Evolutionary conservation across 1,284 basidiomycete genomes (phyloP).

Genomic region (Retiboletus flavoniger): DNA sequence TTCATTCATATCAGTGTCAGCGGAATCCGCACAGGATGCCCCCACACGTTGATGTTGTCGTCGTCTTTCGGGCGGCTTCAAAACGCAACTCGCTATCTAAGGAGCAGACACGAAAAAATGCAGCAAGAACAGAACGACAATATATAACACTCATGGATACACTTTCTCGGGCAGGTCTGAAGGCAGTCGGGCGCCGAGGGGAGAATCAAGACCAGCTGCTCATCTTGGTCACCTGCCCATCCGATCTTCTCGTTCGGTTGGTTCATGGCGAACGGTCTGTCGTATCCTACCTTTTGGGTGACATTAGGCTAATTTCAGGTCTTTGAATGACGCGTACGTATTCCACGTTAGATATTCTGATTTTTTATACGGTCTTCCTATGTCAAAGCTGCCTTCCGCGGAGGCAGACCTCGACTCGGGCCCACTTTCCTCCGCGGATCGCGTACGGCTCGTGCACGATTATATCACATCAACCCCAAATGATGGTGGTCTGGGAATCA

Average conservation of each 20-base stretch:
- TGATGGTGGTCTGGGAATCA: slow-evolving; percentile 80
- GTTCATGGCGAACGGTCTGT: slow-evolving; percentile 75
- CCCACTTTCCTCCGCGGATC: slow-evolving; percentile 65
- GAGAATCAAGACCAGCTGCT: slow-evolving; percentile 76
- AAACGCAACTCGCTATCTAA: slow-evolving; percentile 50
- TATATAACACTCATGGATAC: slow-evolving; percentile 64
- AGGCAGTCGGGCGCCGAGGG: slow-evolving; percentile 70
- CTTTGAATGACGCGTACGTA: neutral
- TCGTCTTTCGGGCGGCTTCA: slow-evolving; percentile 62
- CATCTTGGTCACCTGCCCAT: slow-evolving; percentile 75
- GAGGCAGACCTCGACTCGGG: slow-evolving; percentile 41
- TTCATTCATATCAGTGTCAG: neutral
- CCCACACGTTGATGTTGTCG: slow-evolving; percentile 67
- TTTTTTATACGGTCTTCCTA: slow-evolving; percentile 62
- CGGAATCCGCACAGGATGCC: slow-evolving; percentile 32
- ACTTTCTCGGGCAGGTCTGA: slow-evolving; percentile 60
- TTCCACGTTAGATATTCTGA: slow-evolving; percentile 50
- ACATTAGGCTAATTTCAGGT: neutral
- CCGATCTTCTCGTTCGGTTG: slow-evolving; percentile 60
- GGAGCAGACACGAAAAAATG: slow-evolving; percentile 58
- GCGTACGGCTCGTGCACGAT: slow-evolving; percentile 75
- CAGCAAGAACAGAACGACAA: slow-evolving; percentile 62
- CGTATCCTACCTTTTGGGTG: neutral
- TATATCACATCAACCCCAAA: slow-evolving; percentile 68
- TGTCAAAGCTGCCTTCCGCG: slow-evolving; percentile 46